Evolutionary conservation across 2,329 filamentous ascomycete species (phyloP).

Genomic region (Pyrenochaeta sp.): DNA sequence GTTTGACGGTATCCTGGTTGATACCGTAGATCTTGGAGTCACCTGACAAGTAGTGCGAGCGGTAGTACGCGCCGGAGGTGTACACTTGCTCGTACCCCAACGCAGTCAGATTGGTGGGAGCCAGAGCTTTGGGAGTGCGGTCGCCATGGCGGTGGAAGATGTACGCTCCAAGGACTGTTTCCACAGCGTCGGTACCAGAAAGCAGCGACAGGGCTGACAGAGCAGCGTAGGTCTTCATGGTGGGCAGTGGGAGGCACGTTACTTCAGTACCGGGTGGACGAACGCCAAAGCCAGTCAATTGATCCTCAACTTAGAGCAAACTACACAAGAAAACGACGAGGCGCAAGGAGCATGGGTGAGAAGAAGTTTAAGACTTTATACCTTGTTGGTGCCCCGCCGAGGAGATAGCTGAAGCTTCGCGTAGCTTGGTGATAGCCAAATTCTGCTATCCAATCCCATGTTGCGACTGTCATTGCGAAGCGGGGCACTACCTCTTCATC

Average conservation of each 20-base stretch:
- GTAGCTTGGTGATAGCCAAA: conserved; percentile 18
- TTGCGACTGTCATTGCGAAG: background rate
- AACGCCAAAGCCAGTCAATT: conserved; percentile 9
- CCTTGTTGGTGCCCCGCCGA: conserved; percentile 17
- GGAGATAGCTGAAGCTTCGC: conserved; percentile 18
- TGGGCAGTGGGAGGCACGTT: conserved; percentile 14
- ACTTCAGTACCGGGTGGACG: background rate
- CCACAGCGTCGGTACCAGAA: conserved; percentile 50
- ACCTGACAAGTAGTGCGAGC: conserved; percentile 74
- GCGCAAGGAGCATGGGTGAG: conserved; percentile 3
- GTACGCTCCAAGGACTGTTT: conserved; percentile 82
- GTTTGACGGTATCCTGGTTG: conserved; percentile 70
- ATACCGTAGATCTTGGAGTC: conserved; percentile 72
- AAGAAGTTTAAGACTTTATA: conserved; percentile 26
- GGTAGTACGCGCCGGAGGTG: conserved; percentile 77
- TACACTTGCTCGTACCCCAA: conserved; percentile 81
- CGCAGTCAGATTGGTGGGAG: conserved; percentile 76
- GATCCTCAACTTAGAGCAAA: conserved; percentile 10
- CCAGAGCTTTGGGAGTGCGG: conserved; percentile 78
- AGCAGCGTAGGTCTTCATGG: conserved; percentile 36
- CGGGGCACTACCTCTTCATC: conserved; percentile 19
- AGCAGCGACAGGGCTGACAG: conserved; percentile 38
- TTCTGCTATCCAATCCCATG: conserved; percentile 16
- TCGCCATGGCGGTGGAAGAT: conserved; percentile 93
- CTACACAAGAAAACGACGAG: conserved; percentile 8